Evolutionary conservation across 441 rosid species (phyloP).

Genomic region (Metrosideros polymorpha): DNA sequence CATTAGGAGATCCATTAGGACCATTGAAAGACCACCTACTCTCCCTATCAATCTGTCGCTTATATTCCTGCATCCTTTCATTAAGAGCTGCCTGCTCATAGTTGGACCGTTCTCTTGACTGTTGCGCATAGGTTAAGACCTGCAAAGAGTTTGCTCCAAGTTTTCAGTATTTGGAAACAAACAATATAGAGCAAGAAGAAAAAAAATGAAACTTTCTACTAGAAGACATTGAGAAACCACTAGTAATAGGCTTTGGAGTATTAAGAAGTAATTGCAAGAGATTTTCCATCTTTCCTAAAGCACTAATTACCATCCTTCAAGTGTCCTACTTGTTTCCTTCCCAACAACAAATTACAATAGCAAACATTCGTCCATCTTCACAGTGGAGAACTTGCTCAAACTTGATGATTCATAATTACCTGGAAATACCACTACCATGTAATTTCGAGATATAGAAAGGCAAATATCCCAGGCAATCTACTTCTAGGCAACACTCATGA

Average conservation of each 20-base stretch:
- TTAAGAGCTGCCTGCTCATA: conserved; percentile 94
- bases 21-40: conserved; percentile 85
- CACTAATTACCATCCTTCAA: background rate
- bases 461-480: background rate
- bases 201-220: background rate
- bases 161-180: background rate
- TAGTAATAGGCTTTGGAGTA: background rate
- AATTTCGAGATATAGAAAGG: background rate
- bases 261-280: background rate
- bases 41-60: conserved; percentile 95
- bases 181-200: background rate
- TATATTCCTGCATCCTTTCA: conserved; percentile 97
- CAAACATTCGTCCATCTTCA: background rate
- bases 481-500: background rate
- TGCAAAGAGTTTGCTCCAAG: conserved; percentile 16
- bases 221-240: background rate
- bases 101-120: conserved; percentile 95
- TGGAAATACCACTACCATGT: background rate
- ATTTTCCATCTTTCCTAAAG: background rate
- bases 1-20: conserved; percentile 93
- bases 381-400: background rate
- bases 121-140: conserved; percentile 97
- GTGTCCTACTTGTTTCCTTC: background rate
- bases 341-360: background rate
- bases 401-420: background rate